Evolutionary conservation across 23 red algal species (phyloP).

Genomic region (Gracilaria domingensis): DNA sequence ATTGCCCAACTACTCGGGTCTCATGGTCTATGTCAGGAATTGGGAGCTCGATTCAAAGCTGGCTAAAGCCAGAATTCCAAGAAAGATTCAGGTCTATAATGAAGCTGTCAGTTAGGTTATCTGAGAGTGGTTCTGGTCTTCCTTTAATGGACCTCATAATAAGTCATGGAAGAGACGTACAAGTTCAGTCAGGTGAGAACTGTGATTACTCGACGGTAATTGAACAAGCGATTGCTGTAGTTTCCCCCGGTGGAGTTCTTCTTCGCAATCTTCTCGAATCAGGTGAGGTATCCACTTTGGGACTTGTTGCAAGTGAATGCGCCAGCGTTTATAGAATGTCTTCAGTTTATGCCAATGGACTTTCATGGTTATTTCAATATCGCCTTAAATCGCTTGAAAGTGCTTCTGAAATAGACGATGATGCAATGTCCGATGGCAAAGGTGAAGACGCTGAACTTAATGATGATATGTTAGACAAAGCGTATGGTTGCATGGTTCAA

Average conservation of each 20-base stretch:
- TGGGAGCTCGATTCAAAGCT: constrained; percentile 47
- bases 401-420: not conserved
- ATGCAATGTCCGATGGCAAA: not conserved
- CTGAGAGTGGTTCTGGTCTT: constrained; percentile 28
- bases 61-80: constrained; percentile 11
- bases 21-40: constrained; percentile 58
- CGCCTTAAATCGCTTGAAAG: not conserved
- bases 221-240: not conserved
- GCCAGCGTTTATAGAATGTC: constrained; percentile 41
- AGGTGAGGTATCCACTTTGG: constrained; percentile 24
- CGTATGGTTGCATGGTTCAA: constrained; percentile 38
- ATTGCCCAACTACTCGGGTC: constrained; percentile 33
- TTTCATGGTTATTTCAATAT: constrained; percentile 46
- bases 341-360: constrained; percentile 56
- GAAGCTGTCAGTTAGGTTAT: constrained; percentile 34
- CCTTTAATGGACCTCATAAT: constrained; percentile 46
- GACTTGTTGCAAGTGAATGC: constrained; percentile 33
- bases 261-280: constrained; percentile 29
- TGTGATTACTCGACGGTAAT: not conserved
- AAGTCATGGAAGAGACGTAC: constrained; percentile 5
- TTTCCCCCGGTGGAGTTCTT: constrained; percentile 45
- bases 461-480: constrained; percentile 36
- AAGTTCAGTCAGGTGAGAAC: not conserved
- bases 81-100: constrained; percentile 38
- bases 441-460: not conserved